phyloP scores from a whole-genome alignment of 2,329 filamentous ascomycete species.

The Pestalotiopsis sp. region DNA sequence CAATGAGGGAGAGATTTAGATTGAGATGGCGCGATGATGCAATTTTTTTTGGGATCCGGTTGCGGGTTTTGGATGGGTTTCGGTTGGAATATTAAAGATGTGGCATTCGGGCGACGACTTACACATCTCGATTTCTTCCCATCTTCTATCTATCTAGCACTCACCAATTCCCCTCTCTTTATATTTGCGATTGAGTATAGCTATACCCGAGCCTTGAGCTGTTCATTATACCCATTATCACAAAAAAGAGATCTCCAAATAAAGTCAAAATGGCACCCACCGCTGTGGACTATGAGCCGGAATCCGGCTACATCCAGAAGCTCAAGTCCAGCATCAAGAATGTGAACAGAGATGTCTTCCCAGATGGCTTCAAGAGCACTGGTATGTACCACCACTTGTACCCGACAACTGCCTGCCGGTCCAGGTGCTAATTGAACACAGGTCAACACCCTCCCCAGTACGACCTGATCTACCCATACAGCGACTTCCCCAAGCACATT shows the following conservation, averaged over 20 bases:
- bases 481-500: slow-evolving; percentile 67
- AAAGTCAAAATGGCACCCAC: slow-evolving; percentile 11
- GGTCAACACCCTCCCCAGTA: slow-evolving; percentile 71
- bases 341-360: slow-evolving; percentile 8
- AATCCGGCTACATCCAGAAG: slow-evolving; percentile 7
- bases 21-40: slow-evolving; percentile 10
- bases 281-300: slow-evolving; percentile 8
- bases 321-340: slow-evolving; percentile 7
- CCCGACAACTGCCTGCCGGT: background rate
- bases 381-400: background rate
- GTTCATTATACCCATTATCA: background rate
- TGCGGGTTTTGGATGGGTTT: background rate
- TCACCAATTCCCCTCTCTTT: background rate
- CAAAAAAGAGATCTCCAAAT: background rate
- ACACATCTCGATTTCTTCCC: background rate
- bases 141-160: background rate
- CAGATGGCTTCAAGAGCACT: slow-evolving; percentile 13
- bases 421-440: slow-evolving; percentile 23
- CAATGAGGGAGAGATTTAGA: background rate
- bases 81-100: background rate
- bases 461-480: slow-evolving; percentile 63
- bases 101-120: background rate
- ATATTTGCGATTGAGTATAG: background rate
- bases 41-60: slow-evolving; percentile 6
- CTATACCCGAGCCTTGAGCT: background rate